Conservation (phyloP, 2,329 filamentous ascomycete genomes). For the Ceratocystis papillata region DNA sequence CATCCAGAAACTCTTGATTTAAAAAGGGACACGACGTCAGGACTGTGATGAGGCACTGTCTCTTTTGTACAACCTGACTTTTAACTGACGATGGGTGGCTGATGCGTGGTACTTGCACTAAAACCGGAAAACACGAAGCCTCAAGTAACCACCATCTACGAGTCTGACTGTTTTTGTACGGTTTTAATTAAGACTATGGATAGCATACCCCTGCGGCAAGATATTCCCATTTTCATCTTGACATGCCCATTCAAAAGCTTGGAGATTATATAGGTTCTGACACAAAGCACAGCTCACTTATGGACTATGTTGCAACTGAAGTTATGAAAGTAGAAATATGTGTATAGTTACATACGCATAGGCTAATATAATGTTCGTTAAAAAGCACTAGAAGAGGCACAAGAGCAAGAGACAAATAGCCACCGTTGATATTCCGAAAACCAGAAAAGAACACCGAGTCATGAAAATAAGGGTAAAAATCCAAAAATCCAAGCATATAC, state of each 20-base stretch:
- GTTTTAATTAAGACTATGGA: background rate
- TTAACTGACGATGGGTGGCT: background rate
- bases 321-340: background rate
- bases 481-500: conserved; percentile 6
- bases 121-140: background rate
- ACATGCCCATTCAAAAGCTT: background rate
- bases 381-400: background rate
- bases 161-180: background rate
- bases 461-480: background rate
- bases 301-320: background rate
- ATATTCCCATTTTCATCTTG: background rate
- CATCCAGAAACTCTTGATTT: background rate
- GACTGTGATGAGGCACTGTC: background rate
- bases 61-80: background rate
- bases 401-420: background rate
- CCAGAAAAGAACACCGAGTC: background rate
- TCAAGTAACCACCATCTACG: background rate
- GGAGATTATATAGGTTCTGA: background rate
- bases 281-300: background rate
- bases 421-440: conserved; percentile 9
- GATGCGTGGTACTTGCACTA: background rate
- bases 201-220: background rate
- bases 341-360: background rate
- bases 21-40: background rate
- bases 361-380: background rate